Conservation (phyloP, 495 filamentous ascomycete genomes). For the Saxophila tyrrhenica region DNA sequence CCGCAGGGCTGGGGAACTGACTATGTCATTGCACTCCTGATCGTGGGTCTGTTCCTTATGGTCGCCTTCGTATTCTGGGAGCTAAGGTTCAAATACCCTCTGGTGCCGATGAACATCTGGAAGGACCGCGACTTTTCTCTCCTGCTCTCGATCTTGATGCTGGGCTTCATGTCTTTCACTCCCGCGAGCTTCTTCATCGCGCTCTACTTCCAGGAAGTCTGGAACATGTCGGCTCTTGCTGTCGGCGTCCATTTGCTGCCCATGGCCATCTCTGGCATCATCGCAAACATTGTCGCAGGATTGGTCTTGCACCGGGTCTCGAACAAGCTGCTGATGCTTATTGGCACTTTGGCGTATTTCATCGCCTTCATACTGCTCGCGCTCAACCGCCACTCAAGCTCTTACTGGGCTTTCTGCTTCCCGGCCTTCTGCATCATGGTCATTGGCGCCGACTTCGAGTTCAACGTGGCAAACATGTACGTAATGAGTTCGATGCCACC, state of each 20-base stretch:
- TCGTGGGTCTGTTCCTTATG: constrained; percentile 27
- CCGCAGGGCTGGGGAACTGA: constrained; percentile 33
- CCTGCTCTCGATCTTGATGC: constrained; percentile 24
- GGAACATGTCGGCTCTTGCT: constrained; percentile 23
- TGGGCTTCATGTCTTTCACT: constrained; percentile 28
- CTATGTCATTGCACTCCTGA: constrained; percentile 30
- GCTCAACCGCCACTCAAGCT: constrained; percentile 20
- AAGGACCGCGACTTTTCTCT: constrained; percentile 30
- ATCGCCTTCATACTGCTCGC: constrained; percentile 28
- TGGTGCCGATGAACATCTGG: constrained; percentile 35
- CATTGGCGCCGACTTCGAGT: constrained; percentile 37
- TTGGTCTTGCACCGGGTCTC: constrained; percentile 29
- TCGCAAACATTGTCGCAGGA: constrained; percentile 30
- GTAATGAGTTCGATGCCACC: constrained; percentile 31
- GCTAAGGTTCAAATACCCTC: constrained; percentile 26
- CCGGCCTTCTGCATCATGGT: constrained; percentile 27
- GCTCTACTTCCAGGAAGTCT: constrained; percentile 40
- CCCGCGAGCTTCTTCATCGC: constrained; percentile 41
- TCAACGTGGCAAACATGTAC: constrained; percentile 49
- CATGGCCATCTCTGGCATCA: constrained; percentile 26
- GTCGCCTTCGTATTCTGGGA: constrained; percentile 32
- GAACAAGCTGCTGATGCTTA: constrained; percentile 32
- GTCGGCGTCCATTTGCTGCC: constrained; percentile 30
- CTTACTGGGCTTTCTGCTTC: constrained; percentile 33
- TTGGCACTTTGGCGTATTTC: constrained; percentile 24